A percentile compares a stretch with the other conserved stretches of the same genome.
phyloP scores from a whole-genome alignment of 1,284 basidiomycete species.

The Boletus smithii region DNA sequence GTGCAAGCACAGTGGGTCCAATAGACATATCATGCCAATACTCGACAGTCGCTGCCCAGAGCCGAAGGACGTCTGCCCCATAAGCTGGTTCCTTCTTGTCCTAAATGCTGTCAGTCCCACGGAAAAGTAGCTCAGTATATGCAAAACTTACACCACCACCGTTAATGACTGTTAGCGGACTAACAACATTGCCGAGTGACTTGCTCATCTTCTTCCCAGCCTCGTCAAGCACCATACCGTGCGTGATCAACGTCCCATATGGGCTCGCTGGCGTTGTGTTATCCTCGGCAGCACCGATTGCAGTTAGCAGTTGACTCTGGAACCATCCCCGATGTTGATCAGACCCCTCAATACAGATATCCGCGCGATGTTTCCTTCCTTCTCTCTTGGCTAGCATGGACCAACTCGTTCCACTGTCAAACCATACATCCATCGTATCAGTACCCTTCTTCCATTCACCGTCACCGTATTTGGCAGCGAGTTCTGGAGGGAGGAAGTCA shows the following conservation, averaged over 20 bases:
- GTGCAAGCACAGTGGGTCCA: conserved; percentile 74
- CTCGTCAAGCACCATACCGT: conserved; percentile 95
- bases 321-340: conserved; percentile 99
- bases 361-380: conserved; percentile 54
- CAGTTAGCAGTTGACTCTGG: conserved; percentile 91
- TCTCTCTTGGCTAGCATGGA: conserved; percentile 55
- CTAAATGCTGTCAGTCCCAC: conserved; percentile 36
- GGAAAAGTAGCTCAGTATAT: not conserved
- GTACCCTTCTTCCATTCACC: conserved; percentile 70
- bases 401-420: conserved; percentile 97
- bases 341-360: conserved; percentile 92
- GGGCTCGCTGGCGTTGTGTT: conserved; percentile 48
- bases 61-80: conserved; percentile 83
- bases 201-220: conserved; percentile 98
- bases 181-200: conserved; percentile 89
- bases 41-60: conserved; percentile 93
- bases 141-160: conserved; percentile 68
- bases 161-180: conserved; percentile 76
- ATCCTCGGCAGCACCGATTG: conserved; percentile 53
- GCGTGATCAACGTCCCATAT: conserved; percentile 85
- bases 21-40: conserved; percentile 89
- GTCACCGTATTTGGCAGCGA: conserved; percentile 44
- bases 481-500: conserved; percentile 73
- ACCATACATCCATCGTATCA: conserved; percentile 99
- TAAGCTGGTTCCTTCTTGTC: conserved; percentile 72